Conservation (phyloP, 2,329 filamentous ascomycete genomes). For the Botryotinia convoluta region DNA sequence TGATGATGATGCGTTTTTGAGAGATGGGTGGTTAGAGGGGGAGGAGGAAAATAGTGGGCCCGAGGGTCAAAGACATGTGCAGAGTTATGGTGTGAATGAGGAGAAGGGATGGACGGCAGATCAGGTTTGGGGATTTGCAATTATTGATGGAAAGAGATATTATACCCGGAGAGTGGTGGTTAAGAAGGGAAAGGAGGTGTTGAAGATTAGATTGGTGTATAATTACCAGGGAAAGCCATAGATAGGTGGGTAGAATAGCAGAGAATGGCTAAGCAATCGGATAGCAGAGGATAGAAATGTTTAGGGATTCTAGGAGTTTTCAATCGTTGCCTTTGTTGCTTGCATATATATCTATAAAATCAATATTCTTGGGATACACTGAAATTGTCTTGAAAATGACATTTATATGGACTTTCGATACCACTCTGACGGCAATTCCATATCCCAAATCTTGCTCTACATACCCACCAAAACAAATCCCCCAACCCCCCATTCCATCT, state of each 20-base stretch:
- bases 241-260: neutral
- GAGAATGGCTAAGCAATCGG: neutral
- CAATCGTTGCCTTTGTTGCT: neutral
- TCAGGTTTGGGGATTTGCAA: slow-evolving; percentile 51
- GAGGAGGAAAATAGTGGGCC: slow-evolving; percentile 43
- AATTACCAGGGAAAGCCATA: slow-evolving; percentile 39
- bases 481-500: too few relatives aligned
- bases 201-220: slow-evolving; percentile 44
- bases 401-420: neutral
- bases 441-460: neutral
- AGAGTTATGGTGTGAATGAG: slow-evolving; percentile 49
- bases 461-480: neutral
- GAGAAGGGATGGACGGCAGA: slow-evolving; percentile 52
- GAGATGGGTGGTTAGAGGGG: slow-evolving; percentile 50
- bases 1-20: slow-evolving; percentile 42
- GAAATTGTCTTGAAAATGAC: neutral
- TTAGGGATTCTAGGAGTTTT: neutral
- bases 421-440: neutral
- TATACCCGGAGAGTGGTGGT: slow-evolving; percentile 42
- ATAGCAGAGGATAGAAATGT: neutral
- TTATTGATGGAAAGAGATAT: slow-evolving; percentile 42
- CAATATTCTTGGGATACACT: neutral
- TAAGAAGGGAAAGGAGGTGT: slow-evolving; percentile 41
- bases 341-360: neutral
- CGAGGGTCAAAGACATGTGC: slow-evolving; percentile 45